Percentiles rank a stretch among this genome's conserved stretches.
Evolutionary conservation across 2,329 filamentous ascomycete genomes (phyloP).

Genomic region (Ceratocystis albifundus): DNA sequence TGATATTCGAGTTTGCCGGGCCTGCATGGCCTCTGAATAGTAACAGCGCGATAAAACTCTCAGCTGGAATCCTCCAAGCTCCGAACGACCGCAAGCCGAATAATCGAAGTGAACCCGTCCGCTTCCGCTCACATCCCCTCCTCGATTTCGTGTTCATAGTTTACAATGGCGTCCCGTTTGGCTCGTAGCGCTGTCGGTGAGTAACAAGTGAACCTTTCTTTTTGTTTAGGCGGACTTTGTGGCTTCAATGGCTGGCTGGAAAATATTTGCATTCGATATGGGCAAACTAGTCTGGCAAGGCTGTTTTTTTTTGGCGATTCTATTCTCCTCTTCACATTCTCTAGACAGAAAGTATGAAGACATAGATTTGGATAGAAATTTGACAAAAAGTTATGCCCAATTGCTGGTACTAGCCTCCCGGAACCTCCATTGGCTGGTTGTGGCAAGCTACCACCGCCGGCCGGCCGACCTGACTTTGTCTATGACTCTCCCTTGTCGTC

Average conservation of each 20-base stretch:
- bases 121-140: conserved; percentile 24
- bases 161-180: conserved; percentile 95
- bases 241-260: not conserved
- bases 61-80: conserved; percentile 35
- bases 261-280: not conserved
- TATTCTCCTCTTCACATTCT: not conserved
- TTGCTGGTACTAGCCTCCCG: not conserved
- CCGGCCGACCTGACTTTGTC: too few species aligned
- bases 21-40: conserved; percentile 13
- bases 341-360: not conserved
- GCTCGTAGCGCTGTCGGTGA: conserved; percentile 89
- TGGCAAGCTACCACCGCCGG: too few species aligned
- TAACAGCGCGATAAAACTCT: conserved; percentile 39
- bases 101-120: conserved; percentile 32
- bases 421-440: not conserved
- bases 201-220: conserved; percentile 33
- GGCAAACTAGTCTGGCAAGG: not conserved
- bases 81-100: conserved; percentile 32
- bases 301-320: not conserved
- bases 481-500: not conserved
- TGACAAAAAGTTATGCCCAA: not conserved
- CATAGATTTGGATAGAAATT: not conserved
- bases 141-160: conserved; percentile 32
- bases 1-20: conserved; percentile 32
- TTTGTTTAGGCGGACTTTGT: not conserved